These are phyloP conservation scores for Spathaspora hagerdaliae DNA, from an alignment of 805 yeast species.

Conservation along the genomic window DNA sequence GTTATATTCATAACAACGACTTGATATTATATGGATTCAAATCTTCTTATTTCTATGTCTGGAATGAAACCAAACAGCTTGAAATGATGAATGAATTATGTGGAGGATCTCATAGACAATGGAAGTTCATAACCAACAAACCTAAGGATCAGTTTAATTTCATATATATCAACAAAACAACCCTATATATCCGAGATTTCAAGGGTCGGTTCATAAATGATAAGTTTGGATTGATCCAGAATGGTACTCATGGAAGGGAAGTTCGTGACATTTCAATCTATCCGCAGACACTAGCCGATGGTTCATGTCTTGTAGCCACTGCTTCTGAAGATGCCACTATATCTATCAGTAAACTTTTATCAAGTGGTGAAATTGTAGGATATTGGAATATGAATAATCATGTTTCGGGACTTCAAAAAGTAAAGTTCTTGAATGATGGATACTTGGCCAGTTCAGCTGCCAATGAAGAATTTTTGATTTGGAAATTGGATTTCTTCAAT, in stretches of 20 bases:
- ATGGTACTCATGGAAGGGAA: conserved; percentile 91
- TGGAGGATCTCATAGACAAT: conserved; percentile 89
- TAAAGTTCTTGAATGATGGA: conserved; percentile 54
- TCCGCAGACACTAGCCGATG: conserved; percentile 21
- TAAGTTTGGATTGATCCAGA: conserved; percentile 27
- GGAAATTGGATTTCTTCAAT: conserved; percentile 52
- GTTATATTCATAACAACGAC: conserved; percentile 36
- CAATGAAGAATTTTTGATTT: conserved; percentile 80
- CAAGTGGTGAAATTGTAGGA: conserved; percentile 41
- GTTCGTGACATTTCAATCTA: conserved; percentile 69
- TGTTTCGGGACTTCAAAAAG: conserved; percentile 81
- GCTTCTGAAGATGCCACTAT: conserved; percentile 90
- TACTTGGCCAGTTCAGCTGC: conserved; percentile 60
- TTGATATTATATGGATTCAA: conserved; percentile 76
- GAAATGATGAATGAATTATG: conserved; percentile 71
- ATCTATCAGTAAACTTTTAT: conserved; percentile 44
- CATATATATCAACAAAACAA: conserved; percentile 53
- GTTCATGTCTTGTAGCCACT: conserved; percentile 46
- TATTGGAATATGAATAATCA: conserved; percentile 72
- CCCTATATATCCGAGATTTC: conserved; percentile 34
- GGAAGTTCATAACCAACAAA: conserved; percentile 43
- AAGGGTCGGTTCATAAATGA: conserved; percentile 14
- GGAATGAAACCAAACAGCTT: conserved; percentile 74
- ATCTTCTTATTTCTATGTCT: conserved; percentile 70
- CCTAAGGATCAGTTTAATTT: conserved; percentile 36